phyloP scores from a whole-genome alignment of 2,329 filamentous ascomycete genomes.

The Claviceps pusilla region DNA sequence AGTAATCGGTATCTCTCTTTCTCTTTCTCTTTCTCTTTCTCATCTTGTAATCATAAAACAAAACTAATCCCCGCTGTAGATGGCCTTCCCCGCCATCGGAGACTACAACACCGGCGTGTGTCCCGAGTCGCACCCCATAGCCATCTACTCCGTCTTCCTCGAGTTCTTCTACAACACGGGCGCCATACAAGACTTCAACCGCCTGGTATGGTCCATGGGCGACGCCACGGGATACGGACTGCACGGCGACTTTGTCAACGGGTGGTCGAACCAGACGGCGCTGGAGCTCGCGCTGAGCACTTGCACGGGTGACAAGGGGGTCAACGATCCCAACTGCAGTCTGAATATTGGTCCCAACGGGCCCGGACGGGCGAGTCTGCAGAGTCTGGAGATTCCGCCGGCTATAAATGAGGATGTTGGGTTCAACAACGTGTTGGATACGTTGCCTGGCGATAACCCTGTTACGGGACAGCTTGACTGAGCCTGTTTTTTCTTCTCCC shows the following conservation, averaged over 20 bases:
- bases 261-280: slow-evolving; percentile 15
- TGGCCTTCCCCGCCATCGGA: slow-evolving; percentile 15
- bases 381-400: slow-evolving; percentile 9
- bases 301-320: slow-evolving; percentile 13
- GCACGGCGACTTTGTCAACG: slow-evolving; percentile 17
- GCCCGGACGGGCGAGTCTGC: slow-evolving; percentile 9
- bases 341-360: slow-evolving; percentile 13
- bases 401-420: slow-evolving; percentile 13
- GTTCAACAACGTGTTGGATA: slow-evolving; percentile 10
- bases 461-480: slow-evolving; percentile 3
- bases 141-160: slow-evolving; percentile 29
- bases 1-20: slow-evolving; percentile 16
- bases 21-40: neutral
- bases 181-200: slow-evolving; percentile 13
- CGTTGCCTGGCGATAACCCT: slow-evolving; percentile 15
- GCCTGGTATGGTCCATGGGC: slow-evolving; percentile 14
- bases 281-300: slow-evolving; percentile 13
- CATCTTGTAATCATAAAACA: neutral
- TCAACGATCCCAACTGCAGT: slow-evolving; percentile 11
- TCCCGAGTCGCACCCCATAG: slow-evolving; percentile 26
- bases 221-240: slow-evolving; percentile 16
- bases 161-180: slow-evolving; percentile 31
- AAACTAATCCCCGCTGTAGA: slow-evolving; percentile 5
- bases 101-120: slow-evolving; percentile 20
- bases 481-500: too few species aligned